Evolutionary conservation across 2,329 filamentous ascomycete species (phyloP).

Genomic region (Claviceps citrina): DNA sequence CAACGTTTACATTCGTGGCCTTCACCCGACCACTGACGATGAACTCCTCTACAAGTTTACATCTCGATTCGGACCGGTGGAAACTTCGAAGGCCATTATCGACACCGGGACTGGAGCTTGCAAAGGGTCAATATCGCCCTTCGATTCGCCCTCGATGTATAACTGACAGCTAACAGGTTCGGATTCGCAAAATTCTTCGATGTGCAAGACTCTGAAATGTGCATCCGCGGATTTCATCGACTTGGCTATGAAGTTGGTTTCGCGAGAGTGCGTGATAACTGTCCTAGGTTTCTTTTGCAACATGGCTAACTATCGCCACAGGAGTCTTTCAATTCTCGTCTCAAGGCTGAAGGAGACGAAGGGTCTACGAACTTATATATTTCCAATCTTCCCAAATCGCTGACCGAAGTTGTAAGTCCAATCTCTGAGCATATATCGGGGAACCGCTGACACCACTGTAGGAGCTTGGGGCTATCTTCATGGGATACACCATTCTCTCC

Average conservation of each 20-base stretch:
- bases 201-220: constrained; percentile 79
- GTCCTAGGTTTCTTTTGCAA: not conserved
- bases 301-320: constrained; percentile 23
- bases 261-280: constrained; percentile 51
- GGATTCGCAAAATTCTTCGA: constrained; percentile 93
- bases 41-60: constrained; percentile 73
- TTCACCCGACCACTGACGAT: constrained; percentile 89
- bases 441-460: constrained; percentile 17
- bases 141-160: not conserved
- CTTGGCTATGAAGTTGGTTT: constrained; percentile 96
- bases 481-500: constrained; percentile 70
- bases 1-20: constrained; percentile 94
- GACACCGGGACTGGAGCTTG: constrained; percentile 84
- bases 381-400: constrained; percentile 82
- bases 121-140: constrained; percentile 58
- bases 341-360: constrained; percentile 89
- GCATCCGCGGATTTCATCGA: constrained; percentile 87
- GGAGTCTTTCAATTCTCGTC: constrained; percentile 96
- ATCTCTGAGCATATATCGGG: too few species aligned
- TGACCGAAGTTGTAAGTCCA: constrained; percentile 69
- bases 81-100: constrained; percentile 97
- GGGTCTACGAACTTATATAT: constrained; percentile 91
- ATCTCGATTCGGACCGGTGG: constrained; percentile 77
- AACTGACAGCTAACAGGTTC: constrained; percentile 45
- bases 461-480: constrained; percentile 66